Evolutionary conservation across 352 stramenopile species (phyloP).

Genomic region (Phytophthora melonis): DNA sequence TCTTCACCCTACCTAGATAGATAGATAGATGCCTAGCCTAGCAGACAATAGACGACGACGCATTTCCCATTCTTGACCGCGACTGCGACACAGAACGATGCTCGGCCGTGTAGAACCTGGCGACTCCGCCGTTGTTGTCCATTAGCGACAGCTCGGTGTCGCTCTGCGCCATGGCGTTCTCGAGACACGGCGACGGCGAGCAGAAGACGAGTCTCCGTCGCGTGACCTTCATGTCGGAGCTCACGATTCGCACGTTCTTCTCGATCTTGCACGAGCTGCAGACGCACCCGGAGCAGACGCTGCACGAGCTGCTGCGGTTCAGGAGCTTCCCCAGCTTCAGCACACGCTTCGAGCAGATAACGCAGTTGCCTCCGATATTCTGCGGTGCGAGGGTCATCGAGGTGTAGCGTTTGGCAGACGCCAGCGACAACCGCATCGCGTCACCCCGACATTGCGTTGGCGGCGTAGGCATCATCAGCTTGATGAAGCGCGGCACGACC

Average conservation of each 20-base stretch:
- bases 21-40: not conserved
- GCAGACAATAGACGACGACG: not conserved
- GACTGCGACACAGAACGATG: not conserved
- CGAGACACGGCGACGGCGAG: slow-evolving; percentile 1
- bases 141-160: not conserved
- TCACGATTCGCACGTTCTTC: slow-evolving; percentile 36
- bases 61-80: not conserved
- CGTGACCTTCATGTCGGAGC: slow-evolving; percentile 18
- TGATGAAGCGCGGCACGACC: slow-evolving; percentile 22
- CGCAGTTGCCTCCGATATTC: slow-evolving; percentile 4
- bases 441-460: not conserved
- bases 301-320: slow-evolving; percentile 15
- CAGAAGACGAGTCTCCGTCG: slow-evolving; percentile 36
- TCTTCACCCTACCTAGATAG: not conserved
- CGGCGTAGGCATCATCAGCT: slow-evolving; percentile 14
- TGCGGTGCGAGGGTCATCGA: not conserved
- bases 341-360: not conserved
- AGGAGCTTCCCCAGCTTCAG: slow-evolving; percentile 5
- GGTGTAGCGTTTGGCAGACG: not conserved
- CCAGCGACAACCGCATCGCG: not conserved
- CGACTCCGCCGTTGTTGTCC: not conserved
- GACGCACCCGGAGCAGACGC: slow-evolving; percentile 21
- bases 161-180: not conserved
- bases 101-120: not conserved
- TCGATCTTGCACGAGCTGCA: slow-evolving; percentile 29